phyloP scores from a whole-genome alignment of 2,329 filamentous ascomycete species.

The Lachnellula suecica region DNA sequence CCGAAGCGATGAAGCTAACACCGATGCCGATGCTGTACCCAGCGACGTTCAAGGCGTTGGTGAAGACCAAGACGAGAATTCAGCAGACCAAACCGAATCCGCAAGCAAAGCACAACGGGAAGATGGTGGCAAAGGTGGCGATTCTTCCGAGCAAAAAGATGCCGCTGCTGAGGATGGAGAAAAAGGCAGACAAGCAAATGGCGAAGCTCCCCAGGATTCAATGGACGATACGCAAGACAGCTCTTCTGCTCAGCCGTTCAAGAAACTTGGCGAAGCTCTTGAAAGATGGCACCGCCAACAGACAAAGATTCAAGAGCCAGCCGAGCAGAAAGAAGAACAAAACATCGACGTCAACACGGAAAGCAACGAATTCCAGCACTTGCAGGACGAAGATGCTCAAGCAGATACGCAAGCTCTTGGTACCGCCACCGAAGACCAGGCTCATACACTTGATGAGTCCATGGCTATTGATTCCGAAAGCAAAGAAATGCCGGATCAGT shows the following conservation, averaged over 20 bases:
- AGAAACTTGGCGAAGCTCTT: conserved; percentile 89
- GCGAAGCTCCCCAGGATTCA: conserved; percentile 38
- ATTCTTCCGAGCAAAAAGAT: conserved; percentile 62
- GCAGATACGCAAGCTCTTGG: conserved; percentile 92
- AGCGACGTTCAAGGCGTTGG: conserved; percentile 65
- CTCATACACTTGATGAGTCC: conserved; percentile 79
- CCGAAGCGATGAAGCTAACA: conserved; percentile 46
- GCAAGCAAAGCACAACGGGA: conserved; percentile 63
- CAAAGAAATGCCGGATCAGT: conserved; percentile 57
- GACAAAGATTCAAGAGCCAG: conserved; percentile 67
- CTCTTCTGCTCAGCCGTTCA: conserved; percentile 70
- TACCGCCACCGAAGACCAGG: conserved; percentile 83
- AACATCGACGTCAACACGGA: conserved; percentile 56
- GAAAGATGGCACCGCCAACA: conserved; percentile 92
- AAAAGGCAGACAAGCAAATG: conserved; percentile 42
- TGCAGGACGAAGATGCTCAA: conserved; percentile 77
- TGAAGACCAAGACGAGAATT: conserved; percentile 63
- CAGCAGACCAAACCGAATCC: conserved; percentile 59
- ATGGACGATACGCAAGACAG: conserved; percentile 39
- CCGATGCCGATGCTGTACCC: conserved; percentile 58
- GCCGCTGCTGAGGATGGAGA: conserved; percentile 64
- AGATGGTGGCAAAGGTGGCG: conserved; percentile 64
- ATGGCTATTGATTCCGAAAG: conserved; percentile 79
- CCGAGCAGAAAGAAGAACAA: conserved; percentile 47
- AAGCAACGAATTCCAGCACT: conserved; percentile 88